These are phyloP conservation scores for Lachnellula hyalina DNA, from an alignment of 2,329 filamentous ascomycete species.

Conservation along the genomic window DNA sequence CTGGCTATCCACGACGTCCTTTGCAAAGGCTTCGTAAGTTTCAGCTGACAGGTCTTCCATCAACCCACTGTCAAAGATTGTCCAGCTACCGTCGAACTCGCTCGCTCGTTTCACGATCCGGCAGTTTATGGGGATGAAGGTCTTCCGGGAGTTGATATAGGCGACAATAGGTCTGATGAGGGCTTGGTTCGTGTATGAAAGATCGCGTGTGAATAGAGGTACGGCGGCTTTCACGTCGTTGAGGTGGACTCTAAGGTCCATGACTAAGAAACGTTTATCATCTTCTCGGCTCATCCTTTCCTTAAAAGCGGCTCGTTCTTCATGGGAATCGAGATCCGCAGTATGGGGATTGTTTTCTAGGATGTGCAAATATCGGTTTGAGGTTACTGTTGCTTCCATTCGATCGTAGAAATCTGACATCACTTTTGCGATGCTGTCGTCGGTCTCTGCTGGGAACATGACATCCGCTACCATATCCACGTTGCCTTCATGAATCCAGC, in stretches of 20 bases:
- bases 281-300: slow-evolving; percentile 37
- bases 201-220: slow-evolving; percentile 83
- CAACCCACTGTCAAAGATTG: slow-evolving; percentile 84
- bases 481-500: slow-evolving; percentile 96
- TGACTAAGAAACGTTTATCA: slow-evolving; percentile 76
- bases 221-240: slow-evolving; percentile 93
- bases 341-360: slow-evolving; percentile 44
- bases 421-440: slow-evolving; percentile 86
- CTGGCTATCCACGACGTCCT: slow-evolving; percentile 84
- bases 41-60: slow-evolving; percentile 92
- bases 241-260: slow-evolving; percentile 90
- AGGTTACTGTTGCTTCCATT: slow-evolving; percentile 84
- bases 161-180: slow-evolving; percentile 93
- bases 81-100: slow-evolving; percentile 96
- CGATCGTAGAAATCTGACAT: slow-evolving; percentile 97
- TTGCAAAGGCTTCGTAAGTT: slow-evolving; percentile 90
- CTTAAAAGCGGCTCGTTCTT: slow-evolving; percentile 19
- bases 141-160: slow-evolving; percentile 93
- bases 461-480: slow-evolving; percentile 96
- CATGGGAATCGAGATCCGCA: slow-evolving; percentile 25
- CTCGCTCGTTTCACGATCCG: slow-evolving; percentile 82
- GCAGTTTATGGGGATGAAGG: slow-evolving; percentile 93
- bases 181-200: slow-evolving; percentile 94
- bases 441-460: slow-evolving; percentile 83
- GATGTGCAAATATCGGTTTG: slow-evolving; percentile 61